These are phyloP conservation scores for Theobroma grandiflorum DNA, from an alignment of 441 rosid species.

Conservation along the genomic window DNA sequence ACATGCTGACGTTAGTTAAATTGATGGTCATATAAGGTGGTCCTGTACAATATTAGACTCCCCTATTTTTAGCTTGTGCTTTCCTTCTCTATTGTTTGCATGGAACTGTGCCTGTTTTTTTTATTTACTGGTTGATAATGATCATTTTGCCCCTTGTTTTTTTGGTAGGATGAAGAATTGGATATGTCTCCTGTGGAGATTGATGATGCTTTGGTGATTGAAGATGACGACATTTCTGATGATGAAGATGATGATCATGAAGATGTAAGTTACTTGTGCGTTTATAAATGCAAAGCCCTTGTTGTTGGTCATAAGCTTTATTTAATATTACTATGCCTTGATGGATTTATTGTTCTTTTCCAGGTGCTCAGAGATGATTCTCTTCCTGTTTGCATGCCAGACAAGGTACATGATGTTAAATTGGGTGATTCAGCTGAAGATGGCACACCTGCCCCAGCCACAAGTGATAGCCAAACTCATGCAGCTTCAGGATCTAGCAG, in stretches of 20 bases:
- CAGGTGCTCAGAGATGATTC: conserved; percentile 95
- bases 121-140: background rate
- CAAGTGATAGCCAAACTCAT: conserved; percentile 67
- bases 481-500: conserved; percentile 90
- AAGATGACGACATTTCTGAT: conserved; percentile 97
- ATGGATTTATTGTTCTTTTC: conserved; percentile 24
- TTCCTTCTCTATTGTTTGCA: conserved; percentile 12
- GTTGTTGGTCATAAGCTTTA: conserved; percentile 6
- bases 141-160: background rate
- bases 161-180: conserved; percentile 88
- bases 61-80: background rate
- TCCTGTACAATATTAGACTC: background rate
- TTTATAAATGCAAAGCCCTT: background rate
- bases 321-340: background rate
- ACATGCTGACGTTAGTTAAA: background rate
- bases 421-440: conserved; percentile 89
- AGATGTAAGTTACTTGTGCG: conserved; percentile 65
- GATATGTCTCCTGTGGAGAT: conserved; percentile 93
- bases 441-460: conserved; percentile 49
- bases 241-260: conserved; percentile 97
- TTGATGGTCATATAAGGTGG: background rate
- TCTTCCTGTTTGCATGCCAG: conserved; percentile 91
- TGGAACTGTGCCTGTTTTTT: background rate
- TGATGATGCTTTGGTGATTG: conserved; percentile 97
- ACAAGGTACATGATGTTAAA: conserved; percentile 96